Evolutionary conservation across 306 rosid species (phyloP).

Genomic region (Cicer yamashitae): DNA sequence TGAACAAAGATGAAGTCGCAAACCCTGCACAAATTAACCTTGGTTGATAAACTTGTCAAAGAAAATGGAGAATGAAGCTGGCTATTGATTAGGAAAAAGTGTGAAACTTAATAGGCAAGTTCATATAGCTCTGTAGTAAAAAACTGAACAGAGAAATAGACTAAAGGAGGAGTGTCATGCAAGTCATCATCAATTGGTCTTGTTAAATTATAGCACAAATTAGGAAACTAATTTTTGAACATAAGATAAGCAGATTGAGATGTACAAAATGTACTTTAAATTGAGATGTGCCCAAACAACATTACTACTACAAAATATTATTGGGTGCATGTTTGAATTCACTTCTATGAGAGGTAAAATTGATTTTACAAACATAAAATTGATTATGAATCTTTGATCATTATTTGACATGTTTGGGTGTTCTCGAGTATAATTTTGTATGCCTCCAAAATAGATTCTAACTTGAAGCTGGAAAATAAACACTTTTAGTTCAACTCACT

Average conservation of each 20-base stretch:
- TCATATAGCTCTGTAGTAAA: constrained; percentile 24
- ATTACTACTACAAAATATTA: constrained; percentile 23
- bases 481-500: constrained; percentile 1
- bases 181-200: constrained; percentile 26
- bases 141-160: constrained; percentile 2
- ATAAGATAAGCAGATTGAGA: constrained; percentile 9
- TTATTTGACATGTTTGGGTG: not conserved
- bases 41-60: constrained; percentile 14
- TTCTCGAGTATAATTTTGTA: not conserved
- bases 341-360: not conserved
- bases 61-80: constrained; percentile 24
- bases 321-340: not conserved
- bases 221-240: constrained; percentile 6
- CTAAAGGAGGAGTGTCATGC: constrained; percentile 30
- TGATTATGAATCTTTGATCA: not conserved
- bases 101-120: constrained; percentile 6
- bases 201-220: constrained; percentile 14
- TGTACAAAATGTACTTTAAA: constrained; percentile 5
- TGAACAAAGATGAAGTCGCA: constrained; percentile 86
- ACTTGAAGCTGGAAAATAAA: not conserved
- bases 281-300: constrained; percentile 2
- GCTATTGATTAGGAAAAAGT: constrained; percentile 1
- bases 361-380: not conserved
- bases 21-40: constrained; percentile 69
- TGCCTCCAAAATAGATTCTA: constrained; percentile 2